These are phyloP conservation scores for Phytophthora pinifolia DNA, from an alignment of 352 stramenopile species.

Conservation along the genomic window DNA sequence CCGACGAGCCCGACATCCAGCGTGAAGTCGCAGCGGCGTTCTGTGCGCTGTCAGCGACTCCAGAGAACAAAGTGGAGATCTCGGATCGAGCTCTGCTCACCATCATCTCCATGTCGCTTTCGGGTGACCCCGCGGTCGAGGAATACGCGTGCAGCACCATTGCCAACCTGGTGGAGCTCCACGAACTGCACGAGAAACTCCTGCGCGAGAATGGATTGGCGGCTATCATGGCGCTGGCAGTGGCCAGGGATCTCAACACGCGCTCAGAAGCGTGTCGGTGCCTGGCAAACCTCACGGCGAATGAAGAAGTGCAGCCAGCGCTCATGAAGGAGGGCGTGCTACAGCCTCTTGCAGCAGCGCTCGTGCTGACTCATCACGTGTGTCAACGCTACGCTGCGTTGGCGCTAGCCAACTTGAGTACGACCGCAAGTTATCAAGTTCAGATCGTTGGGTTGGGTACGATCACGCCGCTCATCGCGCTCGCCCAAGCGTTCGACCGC, in stretches of 20 bases:
- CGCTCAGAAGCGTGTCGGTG: conserved; percentile 91
- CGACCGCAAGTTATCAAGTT: conserved; percentile 92
- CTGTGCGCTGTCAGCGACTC: conserved; percentile 94
- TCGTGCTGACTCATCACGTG: conserved; percentile 90
- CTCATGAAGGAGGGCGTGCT: conserved; percentile 93
- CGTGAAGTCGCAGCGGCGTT: conserved; percentile 92
- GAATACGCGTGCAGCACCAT: conserved; percentile 93
- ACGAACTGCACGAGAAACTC: conserved; percentile 94
- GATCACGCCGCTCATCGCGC: conserved; percentile 87
- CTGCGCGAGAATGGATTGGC: conserved; percentile 93
- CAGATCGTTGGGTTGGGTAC: conserved; percentile 94
- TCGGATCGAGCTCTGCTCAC: conserved; percentile 93
- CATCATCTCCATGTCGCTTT: conserved; percentile 94
- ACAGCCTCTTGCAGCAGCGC: conserved; percentile 86
- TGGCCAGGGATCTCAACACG: conserved; percentile 90
- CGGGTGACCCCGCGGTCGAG: conserved; percentile 89
- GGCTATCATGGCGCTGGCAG: conserved; percentile 91
- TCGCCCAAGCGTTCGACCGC: conserved; percentile 87
- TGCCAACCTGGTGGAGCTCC: conserved; percentile 95
- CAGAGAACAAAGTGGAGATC: conserved; percentile 96
- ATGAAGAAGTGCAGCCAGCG: conserved; percentile 90
- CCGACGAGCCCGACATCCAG: conserved; percentile 91
- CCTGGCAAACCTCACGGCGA: conserved; percentile 95
- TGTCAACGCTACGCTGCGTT: conserved; percentile 94
- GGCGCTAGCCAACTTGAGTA: conserved; percentile 94